Percentiles rank a stretch among this genome's conserved stretches.
Conservation (phyloP, 371 early-diverging fungal species). For the Mortierella sp. region DNA sequence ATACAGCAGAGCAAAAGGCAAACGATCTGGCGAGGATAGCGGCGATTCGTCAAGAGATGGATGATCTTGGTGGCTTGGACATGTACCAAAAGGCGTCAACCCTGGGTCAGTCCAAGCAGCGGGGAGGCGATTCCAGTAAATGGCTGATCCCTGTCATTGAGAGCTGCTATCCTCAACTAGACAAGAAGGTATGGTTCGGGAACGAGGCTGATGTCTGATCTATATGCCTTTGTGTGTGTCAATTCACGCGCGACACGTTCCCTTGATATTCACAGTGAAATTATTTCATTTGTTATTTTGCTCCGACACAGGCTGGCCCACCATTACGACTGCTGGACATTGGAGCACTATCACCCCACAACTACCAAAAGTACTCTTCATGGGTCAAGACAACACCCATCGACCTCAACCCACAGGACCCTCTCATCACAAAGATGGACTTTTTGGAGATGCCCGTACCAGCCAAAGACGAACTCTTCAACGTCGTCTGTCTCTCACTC, state of each 20-base stretch:
- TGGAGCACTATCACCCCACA: slow-evolving; percentile 86
- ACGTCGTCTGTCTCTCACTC: slow-evolving; percentile 86
- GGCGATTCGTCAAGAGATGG: slow-evolving; percentile 74
- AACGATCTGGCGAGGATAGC: slow-evolving; percentile 45
- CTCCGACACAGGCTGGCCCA: slow-evolving; percentile 16
- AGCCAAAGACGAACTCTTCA: slow-evolving; percentile 61
- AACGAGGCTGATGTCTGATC: neutral
- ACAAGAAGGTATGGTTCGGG: slow-evolving; percentile 33
- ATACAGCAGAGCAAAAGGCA: slow-evolving; percentile 9
- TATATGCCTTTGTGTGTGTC: neutral
- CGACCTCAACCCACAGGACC: slow-evolving; percentile 89
- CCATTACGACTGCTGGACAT: slow-evolving; percentile 82
- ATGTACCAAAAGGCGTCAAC: slow-evolving; percentile 90
- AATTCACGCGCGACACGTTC: neutral
- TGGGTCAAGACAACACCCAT: slow-evolving; percentile 84
- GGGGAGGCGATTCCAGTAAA: slow-evolving; percentile 88
- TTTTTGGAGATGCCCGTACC: slow-evolving; percentile 79
- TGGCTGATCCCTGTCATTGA: slow-evolving; percentile 78
- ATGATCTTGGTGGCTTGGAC: slow-evolving; percentile 87
- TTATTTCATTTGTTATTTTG: neutral
- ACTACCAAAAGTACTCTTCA: slow-evolving; percentile 73
- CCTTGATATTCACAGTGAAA: neutral
- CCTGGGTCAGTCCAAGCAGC: slow-evolving; percentile 83
- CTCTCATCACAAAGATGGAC: slow-evolving; percentile 79
- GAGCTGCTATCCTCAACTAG: slow-evolving; percentile 26